Percentiles rank a stretch among this genome's conserved stretches.
These are phyloP conservation scores for Alternaria rosae DNA, from an alignment of 2,329 filamentous ascomycete genomes.

Conservation along the genomic window DNA sequence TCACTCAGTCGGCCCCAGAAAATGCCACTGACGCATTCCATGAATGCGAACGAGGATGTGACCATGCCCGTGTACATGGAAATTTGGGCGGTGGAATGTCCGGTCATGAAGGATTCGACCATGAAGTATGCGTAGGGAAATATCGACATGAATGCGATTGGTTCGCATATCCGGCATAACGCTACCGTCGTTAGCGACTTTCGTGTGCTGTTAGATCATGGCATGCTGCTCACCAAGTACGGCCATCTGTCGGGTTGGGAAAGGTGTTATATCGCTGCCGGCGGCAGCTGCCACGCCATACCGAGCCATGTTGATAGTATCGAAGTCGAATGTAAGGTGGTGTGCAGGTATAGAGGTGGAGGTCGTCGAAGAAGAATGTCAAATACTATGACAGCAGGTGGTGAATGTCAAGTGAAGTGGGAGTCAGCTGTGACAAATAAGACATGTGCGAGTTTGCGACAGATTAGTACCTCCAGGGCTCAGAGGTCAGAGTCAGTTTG, in stretches of 20 bases:
- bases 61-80: constrained; percentile 95
- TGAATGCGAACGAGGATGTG: constrained; percentile 93
- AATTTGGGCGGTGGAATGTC: constrained; percentile 78
- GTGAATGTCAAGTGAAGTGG: constrained; percentile 11
- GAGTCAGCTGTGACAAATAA: constrained; percentile 28
- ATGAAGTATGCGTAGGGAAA: constrained; percentile 99
- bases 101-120: constrained; percentile 89
- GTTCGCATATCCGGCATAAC: constrained; percentile 94
- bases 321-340: constrained; percentile 1
- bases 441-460: constrained; percentile 43
- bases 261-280: constrained; percentile 51
- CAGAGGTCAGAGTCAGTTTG: constrained; percentile 37
- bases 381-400: constrained; percentile 17
- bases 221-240: constrained; percentile 57
- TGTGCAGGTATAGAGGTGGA: neutral
- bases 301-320: constrained; percentile 38
- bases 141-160: constrained; percentile 99
- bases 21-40: constrained; percentile 90
- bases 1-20: constrained; percentile 95
- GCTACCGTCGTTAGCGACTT: constrained; percentile 60
- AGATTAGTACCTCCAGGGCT: constrained; percentile 33
- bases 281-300: constrained; percentile 38
- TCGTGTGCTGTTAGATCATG: neutral
- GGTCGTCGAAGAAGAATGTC: constrained; percentile 7
- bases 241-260: constrained; percentile 66